phyloP scores from a whole-genome alignment of 805 yeast genomes.

The Yamadazyma paraphyllophila region DNA sequence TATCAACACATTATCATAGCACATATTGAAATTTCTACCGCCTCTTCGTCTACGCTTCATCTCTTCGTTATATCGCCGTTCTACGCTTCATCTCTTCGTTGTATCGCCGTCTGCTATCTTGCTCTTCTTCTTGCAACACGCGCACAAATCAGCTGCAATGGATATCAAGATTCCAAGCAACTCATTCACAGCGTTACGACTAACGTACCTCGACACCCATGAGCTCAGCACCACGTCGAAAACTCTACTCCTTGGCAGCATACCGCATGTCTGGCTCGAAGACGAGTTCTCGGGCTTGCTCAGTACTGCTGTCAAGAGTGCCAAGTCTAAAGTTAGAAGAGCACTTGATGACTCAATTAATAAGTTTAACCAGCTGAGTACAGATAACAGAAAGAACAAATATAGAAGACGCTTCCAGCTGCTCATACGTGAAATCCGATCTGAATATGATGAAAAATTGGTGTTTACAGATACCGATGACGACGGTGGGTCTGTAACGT shows the following conservation, averaged over 20 bases:
- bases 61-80: too few relatives aligned
- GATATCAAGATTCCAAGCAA: conserved; percentile 39
- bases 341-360: conserved; percentile 11
- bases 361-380: background rate
- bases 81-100: too few relatives aligned
- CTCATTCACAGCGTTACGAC: conserved; percentile 62
- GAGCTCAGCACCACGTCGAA: conserved; percentile 50
- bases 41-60: too few relatives aligned
- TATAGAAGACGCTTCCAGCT: background rate
- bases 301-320: conserved; percentile 13
- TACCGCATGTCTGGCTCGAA: conserved; percentile 57
- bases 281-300: conserved; percentile 31
- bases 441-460: background rate
- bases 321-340: conserved; percentile 14
- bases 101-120: too few relatives aligned
- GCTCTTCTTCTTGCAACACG: background rate
- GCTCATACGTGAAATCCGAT: background rate
- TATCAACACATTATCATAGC: too few relatives aligned
- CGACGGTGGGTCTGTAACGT: too few relatives aligned
- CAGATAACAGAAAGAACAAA: background rate
- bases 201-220: conserved; percentile 49
- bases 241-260: conserved; percentile 51
- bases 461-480: too few relatives aligned
- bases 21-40: too few relatives aligned
- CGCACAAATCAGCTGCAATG: conserved; percentile 1